Conservation (phyloP, 257 asterid species). For the Capsicum rhomboideum region DNA sequence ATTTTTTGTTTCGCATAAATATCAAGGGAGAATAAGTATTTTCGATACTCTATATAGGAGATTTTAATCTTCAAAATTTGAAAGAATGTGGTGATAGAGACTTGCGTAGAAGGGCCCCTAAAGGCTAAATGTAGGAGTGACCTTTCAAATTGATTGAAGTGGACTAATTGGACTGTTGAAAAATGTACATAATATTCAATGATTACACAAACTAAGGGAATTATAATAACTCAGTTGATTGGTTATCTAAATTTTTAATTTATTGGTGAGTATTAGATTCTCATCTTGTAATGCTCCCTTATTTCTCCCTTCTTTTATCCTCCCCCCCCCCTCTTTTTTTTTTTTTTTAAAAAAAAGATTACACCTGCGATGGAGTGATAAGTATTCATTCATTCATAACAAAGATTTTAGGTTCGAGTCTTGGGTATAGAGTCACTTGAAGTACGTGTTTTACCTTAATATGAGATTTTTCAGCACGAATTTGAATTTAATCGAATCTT, state of each 20-base stretch:
- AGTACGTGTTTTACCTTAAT: not conserved
- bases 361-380: not conserved
- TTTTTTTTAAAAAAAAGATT: no score
- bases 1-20: not conserved
- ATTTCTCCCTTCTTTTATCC: no score
- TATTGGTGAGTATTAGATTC: no score
- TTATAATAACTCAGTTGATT: no score
- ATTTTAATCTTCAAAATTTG: not conserved
- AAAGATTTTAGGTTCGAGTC: not conserved
- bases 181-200: conserved; percentile 11
- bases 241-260: no score
- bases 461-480: fast-evolving
- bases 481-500: not conserved
- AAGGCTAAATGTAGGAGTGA: not conserved
- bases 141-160: not conserved
- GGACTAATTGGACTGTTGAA: not conserved
- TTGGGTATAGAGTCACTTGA: fast-evolving
- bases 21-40: not conserved
- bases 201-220: not conserved
- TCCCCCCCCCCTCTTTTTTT: no score
- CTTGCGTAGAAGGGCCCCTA: conserved; percentile 13
- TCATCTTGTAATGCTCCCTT: no score
- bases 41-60: not conserved
- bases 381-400: not conserved
- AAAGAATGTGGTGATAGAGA: not conserved